Evolutionary conservation across 2,329 filamentous ascomycete genomes (phyloP).

Genomic region (Akanthomyces muscarius): DNA sequence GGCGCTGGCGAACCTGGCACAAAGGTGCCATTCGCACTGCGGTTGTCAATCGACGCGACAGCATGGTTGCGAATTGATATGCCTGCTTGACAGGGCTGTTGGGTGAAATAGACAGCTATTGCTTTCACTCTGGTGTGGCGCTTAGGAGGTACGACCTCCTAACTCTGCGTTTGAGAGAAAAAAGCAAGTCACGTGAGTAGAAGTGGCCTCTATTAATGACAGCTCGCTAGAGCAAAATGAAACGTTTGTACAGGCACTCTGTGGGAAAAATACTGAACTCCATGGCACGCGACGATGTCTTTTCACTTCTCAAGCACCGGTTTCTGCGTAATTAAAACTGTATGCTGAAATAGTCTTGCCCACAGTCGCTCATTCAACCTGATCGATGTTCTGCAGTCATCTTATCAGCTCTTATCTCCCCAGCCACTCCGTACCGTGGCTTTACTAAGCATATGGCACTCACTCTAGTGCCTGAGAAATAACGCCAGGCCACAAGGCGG

Average conservation of each 20-base stretch:
- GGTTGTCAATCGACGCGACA: slow-evolving; percentile 41
- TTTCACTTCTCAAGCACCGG: too few species aligned
- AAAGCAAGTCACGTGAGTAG: slow-evolving; percentile 3
- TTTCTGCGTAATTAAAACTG: too few species aligned
- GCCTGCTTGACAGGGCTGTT: slow-evolving; percentile 3
- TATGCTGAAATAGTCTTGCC: not conserved
- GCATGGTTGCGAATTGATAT: slow-evolving; percentile 29
- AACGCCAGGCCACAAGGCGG: slow-evolving; percentile 9
- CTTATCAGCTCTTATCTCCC: not conserved
- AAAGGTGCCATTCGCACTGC: slow-evolving; percentile 43
- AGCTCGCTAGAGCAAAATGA: not conserved
- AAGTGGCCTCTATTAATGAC: not conserved
- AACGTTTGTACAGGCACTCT: too few species aligned
- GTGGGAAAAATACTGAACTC: too few species aligned
- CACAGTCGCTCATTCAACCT: not conserved
- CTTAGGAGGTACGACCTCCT: slow-evolving; percentile 9
- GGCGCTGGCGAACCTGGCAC: slow-evolving; percentile 32
- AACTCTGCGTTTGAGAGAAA: not conserved
- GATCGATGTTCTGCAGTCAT: not conserved
- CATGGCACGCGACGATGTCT: too few species aligned
- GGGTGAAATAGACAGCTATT: not conserved
- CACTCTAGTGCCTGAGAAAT: not conserved
- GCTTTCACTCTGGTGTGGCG: not conserved
- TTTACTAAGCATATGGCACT: too few species aligned
- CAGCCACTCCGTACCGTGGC: not conserved